Conservation (phyloP, 2,329 filamentous ascomycete genomes). For the Fusarium ambrosium region DNA sequence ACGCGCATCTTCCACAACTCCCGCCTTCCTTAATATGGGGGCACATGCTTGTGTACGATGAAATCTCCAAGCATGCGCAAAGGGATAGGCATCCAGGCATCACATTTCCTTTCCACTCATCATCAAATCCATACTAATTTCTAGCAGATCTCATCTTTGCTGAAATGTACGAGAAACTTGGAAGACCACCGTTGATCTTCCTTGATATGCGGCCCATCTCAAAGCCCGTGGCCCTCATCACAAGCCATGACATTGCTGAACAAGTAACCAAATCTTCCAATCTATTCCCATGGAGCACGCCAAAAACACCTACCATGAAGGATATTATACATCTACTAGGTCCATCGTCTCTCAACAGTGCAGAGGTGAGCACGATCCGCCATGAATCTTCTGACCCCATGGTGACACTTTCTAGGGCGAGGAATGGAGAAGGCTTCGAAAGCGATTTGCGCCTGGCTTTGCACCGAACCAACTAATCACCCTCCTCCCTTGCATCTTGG, state of each 20-base stretch:
- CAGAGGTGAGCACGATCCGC: not conserved
- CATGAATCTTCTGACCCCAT: not conserved
- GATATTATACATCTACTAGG: slow-evolving; percentile 1
- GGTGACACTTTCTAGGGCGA: not conserved
- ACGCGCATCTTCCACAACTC: slow-evolving; percentile 11
- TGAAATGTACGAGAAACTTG: slow-evolving; percentile 48
- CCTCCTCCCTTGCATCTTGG: not conserved
- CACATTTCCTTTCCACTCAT: not conserved
- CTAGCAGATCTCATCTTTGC: slow-evolving; percentile 3
- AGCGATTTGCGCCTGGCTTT: not conserved
- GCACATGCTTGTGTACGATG: slow-evolving; percentile 4
- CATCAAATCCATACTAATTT: not conserved
- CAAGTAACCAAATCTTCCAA: not conserved
- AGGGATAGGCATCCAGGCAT: slow-evolving; percentile 6
- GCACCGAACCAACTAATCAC: not conserved
- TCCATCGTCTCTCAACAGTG: not conserved
- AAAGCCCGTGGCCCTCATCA: slow-evolving; percentile 51
- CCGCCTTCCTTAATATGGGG: slow-evolving; percentile 9
- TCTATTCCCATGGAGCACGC: not conserved
- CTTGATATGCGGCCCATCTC: slow-evolving; percentile 54
- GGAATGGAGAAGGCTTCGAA: not conserved
- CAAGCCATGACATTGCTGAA: slow-evolving; percentile 38
- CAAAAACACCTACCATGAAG: not conserved
- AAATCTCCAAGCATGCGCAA: not conserved
- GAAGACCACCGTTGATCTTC: slow-evolving; percentile 51